These are phyloP conservation scores for Scutellaria baicalensis DNA, from an alignment of 257 asterid genomes.

Conservation along the genomic window DNA sequence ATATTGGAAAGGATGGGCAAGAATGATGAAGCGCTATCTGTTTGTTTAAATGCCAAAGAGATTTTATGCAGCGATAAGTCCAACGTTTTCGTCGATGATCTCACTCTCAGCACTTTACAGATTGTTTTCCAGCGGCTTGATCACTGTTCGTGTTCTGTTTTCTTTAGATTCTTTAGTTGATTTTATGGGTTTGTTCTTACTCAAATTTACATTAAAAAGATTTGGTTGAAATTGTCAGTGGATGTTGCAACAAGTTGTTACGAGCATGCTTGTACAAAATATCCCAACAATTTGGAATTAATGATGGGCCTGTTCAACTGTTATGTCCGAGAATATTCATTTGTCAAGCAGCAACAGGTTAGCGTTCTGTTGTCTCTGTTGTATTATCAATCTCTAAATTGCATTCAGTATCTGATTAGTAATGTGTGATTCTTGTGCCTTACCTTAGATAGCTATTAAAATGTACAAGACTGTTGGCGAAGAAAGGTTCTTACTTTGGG, in stretches of 20 bases:
- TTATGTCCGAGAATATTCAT: constrained; percentile 86
- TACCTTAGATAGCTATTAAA: constrained; percentile 76
- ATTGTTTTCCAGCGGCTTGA: constrained; percentile 92
- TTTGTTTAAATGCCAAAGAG: constrained; percentile 77
- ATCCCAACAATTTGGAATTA: constrained; percentile 73
- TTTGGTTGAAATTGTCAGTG: constrained; percentile 44
- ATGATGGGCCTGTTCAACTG: constrained; percentile 95
- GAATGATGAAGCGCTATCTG: constrained; percentile 71
- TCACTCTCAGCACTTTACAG: constrained; percentile 89
- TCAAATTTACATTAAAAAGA: neutral
- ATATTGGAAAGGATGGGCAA: constrained; percentile 84
- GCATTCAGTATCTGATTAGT: neutral
- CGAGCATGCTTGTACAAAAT: constrained; percentile 75
- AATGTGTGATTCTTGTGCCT: neutral
- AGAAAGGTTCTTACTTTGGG: constrained; percentile 96
- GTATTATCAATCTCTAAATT: neutral
- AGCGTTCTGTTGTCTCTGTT: constrained; percentile 9
- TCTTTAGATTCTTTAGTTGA: neutral
- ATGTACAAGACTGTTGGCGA: constrained; percentile 86
- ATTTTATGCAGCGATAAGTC: constrained; percentile 50
- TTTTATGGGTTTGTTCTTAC: neutral
- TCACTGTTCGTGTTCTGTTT: constrained; percentile 49
- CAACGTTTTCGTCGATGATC: constrained; percentile 65
- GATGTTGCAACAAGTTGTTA: constrained; percentile 94
- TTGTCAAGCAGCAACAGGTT: constrained; percentile 99